These are phyloP conservation scores for Candida ovalis DNA, from an alignment of 805 yeast genomes.

Conservation along the genomic window DNA sequence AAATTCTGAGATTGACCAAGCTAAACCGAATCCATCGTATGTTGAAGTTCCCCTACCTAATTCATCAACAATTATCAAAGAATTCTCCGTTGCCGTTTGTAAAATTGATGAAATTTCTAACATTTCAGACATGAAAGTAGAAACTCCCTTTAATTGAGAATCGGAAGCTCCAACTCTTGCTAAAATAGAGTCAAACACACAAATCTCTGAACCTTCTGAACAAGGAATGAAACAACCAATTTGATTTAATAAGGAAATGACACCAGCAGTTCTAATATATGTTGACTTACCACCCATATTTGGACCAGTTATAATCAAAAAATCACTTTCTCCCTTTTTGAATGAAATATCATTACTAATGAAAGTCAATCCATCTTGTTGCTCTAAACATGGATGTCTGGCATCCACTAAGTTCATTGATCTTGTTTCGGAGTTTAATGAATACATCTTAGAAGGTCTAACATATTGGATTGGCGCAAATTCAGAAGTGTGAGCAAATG, in stretches of 20 bases:
- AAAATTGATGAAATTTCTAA: constrained; percentile 86
- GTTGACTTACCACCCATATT: constrained; percentile 98
- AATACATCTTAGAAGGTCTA: constrained; percentile 59
- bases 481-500: constrained; percentile 82
- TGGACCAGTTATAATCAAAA: constrained; percentile 88
- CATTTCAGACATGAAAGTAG: constrained; percentile 97
- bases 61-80: constrained; percentile 88
- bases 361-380: constrained; percentile 84
- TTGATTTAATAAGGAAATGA: constrained; percentile 81
- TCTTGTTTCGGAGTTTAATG: constrained; percentile 44
- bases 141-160: constrained; percentile 93
- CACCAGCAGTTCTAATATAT: constrained; percentile 85
- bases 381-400: constrained; percentile 93
- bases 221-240: constrained; percentile 89
- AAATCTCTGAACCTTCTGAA: constrained; percentile 63
- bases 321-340: constrained; percentile 54
- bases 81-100: constrained; percentile 70
- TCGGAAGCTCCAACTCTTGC: constrained; percentile 99
- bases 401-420: constrained; percentile 62
- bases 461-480: constrained; percentile 81
- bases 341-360: constrained; percentile 86
- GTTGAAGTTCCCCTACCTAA: constrained; percentile 94
- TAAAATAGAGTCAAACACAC: constrained; percentile 84
- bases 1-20: constrained; percentile 93
- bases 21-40: constrained; percentile 96